Conservation (phyloP, 225 moss, liverwort and hornwort genomes). For the Bryoerythrophyllum caledonicum region DNA sequence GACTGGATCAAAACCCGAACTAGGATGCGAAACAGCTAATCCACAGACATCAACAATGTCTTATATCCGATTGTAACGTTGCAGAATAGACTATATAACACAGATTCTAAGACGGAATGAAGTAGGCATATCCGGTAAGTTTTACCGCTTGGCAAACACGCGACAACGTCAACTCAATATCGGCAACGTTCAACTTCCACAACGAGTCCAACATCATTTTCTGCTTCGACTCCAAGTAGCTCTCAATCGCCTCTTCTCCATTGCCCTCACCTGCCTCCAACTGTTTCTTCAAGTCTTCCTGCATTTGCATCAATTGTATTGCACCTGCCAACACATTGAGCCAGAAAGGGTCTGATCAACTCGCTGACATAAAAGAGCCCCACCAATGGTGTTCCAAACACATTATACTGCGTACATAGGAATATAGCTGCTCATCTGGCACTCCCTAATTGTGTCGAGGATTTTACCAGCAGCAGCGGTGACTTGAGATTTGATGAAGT, state of each 20-base stretch:
- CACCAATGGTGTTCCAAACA: neutral
- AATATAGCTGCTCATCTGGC: neutral
- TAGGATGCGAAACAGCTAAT: neutral
- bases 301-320: conserved; percentile 84
- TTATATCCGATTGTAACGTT: neutral
- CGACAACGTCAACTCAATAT: conserved; percentile 80
- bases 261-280: conserved; percentile 45
- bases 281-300: conserved; percentile 75
- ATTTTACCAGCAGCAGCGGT: conserved; percentile 68
- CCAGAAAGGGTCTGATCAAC: conserved; percentile 5
- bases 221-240: conserved; percentile 68
- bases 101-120: neutral
- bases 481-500: conserved; percentile 77
- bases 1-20: neutral
- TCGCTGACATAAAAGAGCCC: neutral
- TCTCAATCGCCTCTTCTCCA: conserved; percentile 54
- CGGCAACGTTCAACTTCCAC: conserved; percentile 91
- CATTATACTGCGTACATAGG: neutral
- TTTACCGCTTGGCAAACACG: conserved; percentile 83
- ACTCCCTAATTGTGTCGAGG: neutral
- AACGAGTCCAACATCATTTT: conserved; percentile 64
- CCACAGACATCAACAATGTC: neutral
- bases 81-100: neutral
- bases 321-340: conserved; percentile 51
- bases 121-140: neutral